These are phyloP conservation scores for Aureobasidium sp. DNA, from an alignment of 2,329 filamentous ascomycete genomes.

Conservation along the genomic window DNA sequence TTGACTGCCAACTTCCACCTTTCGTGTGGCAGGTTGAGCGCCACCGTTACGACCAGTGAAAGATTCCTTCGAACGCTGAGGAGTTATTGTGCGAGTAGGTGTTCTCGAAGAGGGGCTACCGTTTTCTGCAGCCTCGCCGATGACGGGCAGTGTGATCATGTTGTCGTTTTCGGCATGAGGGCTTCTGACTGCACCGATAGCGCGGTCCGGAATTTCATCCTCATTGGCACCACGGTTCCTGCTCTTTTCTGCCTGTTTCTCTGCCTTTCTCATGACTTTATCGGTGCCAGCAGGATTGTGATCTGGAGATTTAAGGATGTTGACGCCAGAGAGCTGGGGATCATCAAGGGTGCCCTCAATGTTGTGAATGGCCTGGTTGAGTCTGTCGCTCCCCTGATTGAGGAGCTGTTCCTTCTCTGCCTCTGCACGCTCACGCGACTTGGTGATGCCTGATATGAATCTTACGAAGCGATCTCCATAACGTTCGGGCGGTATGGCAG, in stretches of 20 bases:
- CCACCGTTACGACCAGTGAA: conserved; percentile 7
- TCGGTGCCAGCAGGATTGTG: conserved; percentile 39
- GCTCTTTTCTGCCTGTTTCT: conserved; percentile 55
- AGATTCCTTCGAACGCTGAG: conserved; percentile 21
- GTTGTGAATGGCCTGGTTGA: neutral
- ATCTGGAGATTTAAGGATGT: conserved; percentile 25
- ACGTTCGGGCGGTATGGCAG: conserved; percentile 77
- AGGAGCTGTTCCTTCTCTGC: conserved; percentile 39
- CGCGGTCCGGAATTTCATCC: conserved; percentile 56
- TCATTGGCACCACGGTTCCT: conserved; percentile 41
- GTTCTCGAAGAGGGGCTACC: conserved; percentile 45
- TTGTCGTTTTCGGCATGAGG: conserved; percentile 50
- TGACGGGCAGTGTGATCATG: conserved; percentile 64
- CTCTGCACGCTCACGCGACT: conserved; percentile 76
- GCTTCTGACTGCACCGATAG: conserved; percentile 51
- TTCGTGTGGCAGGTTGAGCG: neutral
- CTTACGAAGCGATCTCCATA: conserved; percentile 92
- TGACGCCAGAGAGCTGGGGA: conserved; percentile 33
- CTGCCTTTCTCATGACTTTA: conserved; percentile 51
- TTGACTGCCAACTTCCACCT: conserved; percentile 23
- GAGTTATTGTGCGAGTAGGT: conserved; percentile 20
- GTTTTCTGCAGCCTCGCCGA: conserved; percentile 81
- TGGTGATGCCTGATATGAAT: conserved; percentile 86
- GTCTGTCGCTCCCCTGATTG: conserved; percentile 13
- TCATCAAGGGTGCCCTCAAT: conserved; percentile 29